phyloP scores from a whole-genome alignment of 805 yeast species.

The Candida chilensis region DNA sequence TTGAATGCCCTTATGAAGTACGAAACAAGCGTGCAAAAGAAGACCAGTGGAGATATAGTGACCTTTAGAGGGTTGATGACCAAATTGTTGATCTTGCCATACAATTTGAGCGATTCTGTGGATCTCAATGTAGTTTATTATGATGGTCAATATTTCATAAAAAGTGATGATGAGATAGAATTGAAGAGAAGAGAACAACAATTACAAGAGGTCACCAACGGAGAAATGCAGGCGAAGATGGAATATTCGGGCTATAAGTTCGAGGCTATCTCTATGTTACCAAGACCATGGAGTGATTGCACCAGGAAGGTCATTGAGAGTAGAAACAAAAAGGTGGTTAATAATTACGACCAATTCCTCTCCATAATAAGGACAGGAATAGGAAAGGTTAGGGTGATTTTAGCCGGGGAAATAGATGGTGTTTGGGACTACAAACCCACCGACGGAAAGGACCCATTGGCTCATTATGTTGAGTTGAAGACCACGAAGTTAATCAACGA shows the following conservation, averaged over 20 bases:
- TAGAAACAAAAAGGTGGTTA: constrained; percentile 50
- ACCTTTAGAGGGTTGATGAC: constrained; percentile 86
- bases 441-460: constrained; percentile 34
- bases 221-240: constrained; percentile 22
- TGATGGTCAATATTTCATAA: constrained; percentile 70
- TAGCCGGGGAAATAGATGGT: constrained; percentile 93
- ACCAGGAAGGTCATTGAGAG: constrained; percentile 61
- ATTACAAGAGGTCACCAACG: constrained; percentile 14
- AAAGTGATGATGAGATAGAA: constrained; percentile 34
- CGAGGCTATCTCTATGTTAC: constrained; percentile 67
- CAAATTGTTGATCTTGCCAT: constrained; percentile 60
- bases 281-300: constrained; percentile 66
- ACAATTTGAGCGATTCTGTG: constrained; percentile 43
- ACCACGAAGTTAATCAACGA: constrained; percentile 51
- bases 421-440: constrained; percentile 73
- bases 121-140: constrained; percentile 56
- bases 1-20: constrained; percentile 43
- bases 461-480: constrained; percentile 81
- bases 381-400: constrained; percentile 55
- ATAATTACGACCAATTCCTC: constrained; percentile 68
- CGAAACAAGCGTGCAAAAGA: constrained; percentile 38
- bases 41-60: constrained; percentile 54
- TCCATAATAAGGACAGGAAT: constrained; percentile 82
- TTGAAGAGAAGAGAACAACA: constrained; percentile 12
- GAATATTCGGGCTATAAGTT: constrained; percentile 77